Evolutionary conservation across 495 filamentous ascomycete genomes (phyloP), one percentile per base, ranked within the genome.

Genomic region (Xylaria sp.): DNA sequence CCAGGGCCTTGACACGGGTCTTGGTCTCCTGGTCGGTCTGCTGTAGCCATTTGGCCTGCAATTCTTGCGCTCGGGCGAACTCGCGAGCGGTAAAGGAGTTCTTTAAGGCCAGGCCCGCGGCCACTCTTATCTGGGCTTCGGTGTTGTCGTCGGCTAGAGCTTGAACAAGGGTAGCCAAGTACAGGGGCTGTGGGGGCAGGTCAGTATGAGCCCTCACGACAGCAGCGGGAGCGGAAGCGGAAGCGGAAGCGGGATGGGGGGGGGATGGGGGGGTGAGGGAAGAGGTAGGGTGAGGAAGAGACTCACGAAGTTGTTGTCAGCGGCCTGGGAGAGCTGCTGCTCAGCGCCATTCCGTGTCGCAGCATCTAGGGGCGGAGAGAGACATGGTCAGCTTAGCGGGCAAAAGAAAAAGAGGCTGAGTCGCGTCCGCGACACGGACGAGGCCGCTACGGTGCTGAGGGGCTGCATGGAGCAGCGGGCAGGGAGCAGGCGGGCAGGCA

Each of bases 21-120:
- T 97, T 98, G 73, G 92, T 92, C 43, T 90, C 88, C 68, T 87
- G 84, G 76, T 91, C 90, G 48, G 95, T 91, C 81, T 92, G 90
- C 71, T 90, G 86, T 46, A 93, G 84, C 96, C 96, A 99, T 92
- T 95, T 92, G 71, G 87, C 85, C 82, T 98, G 96, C 73, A 98
- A 86, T 76, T 95, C 92, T 68, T 90, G 89, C 85, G 97, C 89
- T 75, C 93, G 92, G 74, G 90, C 84, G 77, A 89, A 90, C 81
- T 99, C 97, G 83, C 95, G 93, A 71, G 95, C 92, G 62, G 92
- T 92, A 82, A 99, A 97, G 75, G 96, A 90, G 85, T 99, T 99
- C 85, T 99, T 99, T 76, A 99, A 83, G 59, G 95, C 94, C 74
- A 99, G 89, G 92, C 94, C 96, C 69, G 96, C 96, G 68, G 96